These are phyloP conservation scores for Candida adriatica DNA, from an alignment of 805 yeast species.

Conservation along the genomic window DNA sequence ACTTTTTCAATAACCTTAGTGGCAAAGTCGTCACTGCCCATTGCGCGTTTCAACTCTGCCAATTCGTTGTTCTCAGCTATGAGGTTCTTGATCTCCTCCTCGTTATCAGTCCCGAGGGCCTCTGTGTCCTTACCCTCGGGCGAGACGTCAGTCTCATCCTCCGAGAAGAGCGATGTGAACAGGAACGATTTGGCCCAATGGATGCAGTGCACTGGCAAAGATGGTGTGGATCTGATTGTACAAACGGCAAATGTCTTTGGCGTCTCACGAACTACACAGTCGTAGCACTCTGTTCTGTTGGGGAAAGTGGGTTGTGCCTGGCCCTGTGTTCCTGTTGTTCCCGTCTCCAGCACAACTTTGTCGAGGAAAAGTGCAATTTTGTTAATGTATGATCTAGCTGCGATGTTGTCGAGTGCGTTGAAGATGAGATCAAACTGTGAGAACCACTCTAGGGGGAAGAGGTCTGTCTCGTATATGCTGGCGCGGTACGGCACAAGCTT, in stretches of 20 bases:
- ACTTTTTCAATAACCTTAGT: constrained; percentile 48
- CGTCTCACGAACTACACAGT: constrained; percentile 78
- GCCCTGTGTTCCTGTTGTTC: constrained; percentile 93
- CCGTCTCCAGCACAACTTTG: constrained; percentile 83
- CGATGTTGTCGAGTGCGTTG: constrained; percentile 91
- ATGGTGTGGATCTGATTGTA: constrained; percentile 94
- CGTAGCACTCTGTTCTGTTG: constrained; percentile 82
- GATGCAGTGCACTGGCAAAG: constrained; percentile 91
- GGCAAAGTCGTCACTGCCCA: constrained; percentile 27
- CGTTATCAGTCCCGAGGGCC: constrained; percentile 55
- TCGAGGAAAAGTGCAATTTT: constrained; percentile 66
- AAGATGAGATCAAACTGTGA: constrained; percentile 68
- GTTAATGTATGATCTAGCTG: constrained; percentile 88
- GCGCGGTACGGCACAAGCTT: constrained; percentile 76
- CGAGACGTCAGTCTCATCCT: constrained; percentile 29
- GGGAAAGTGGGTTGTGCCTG: constrained; percentile 91
- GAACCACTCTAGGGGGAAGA: constrained; percentile 75
- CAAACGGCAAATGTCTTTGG: constrained; percentile 94
- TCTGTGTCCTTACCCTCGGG: constrained; percentile 29
- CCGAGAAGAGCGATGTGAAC: constrained; percentile 72
- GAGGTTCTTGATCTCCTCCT: constrained; percentile 57
- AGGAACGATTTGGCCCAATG: constrained; percentile 96
- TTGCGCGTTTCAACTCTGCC: constrained; percentile 37
- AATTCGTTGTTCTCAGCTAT: constrained; percentile 64
- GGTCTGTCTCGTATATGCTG: constrained; percentile 70